Evolutionary conservation across 2,329 filamentous ascomycete genomes (phyloP), one percentile per base, ranked within the genome.

Genomic region (Microdochium trichocladiopsis): DNA sequence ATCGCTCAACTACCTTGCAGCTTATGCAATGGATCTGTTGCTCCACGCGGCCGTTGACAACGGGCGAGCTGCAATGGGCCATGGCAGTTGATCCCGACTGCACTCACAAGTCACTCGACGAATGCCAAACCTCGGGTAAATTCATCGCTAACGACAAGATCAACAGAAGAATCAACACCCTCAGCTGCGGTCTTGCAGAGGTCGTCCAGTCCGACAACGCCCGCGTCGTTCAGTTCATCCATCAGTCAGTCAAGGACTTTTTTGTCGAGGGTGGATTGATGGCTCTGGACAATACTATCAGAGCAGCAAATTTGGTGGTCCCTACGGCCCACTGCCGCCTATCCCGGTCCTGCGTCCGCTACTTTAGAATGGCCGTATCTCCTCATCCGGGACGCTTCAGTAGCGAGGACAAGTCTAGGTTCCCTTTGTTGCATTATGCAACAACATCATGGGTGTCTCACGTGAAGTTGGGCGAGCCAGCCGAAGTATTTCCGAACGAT

Each of bases 21-120:
- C 58, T 70, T 1, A 56, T 69, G 0, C 58, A 66, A 53, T 70
- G 65, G 67, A 57, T 69, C 23, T 68, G 62, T 47, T 68, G 65
- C 55, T 59, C 65, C 3, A 51, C 12, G 0, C 49, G 53, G 25
- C 62, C 66, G 0, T 51, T 68, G 11, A 51, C 53, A 18, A 23
- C 62, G 2, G 49, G 59, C 6, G 65, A 68, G 49, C 45, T 69
- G 12, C 60, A 54, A 51, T 69, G 66, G 65, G 66, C 61, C 6
- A 57, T 69, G 60, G 47, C 56, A 16, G 21, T 69, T 23, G 58
- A 64, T 1, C 25, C 53, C 4, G 52, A 63, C 50, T 57, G 49
- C 50, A 18, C 48, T 5, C 25, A 57, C 53, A 48, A 25, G 18
- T 61, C 62, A 37, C 25, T 66, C 25, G 14, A 56, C 11, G 47